These are phyloP conservation scores for Carex kokanica DNA, from an alignment of 176 grass and related monocot species.

Conservation along the genomic window DNA sequence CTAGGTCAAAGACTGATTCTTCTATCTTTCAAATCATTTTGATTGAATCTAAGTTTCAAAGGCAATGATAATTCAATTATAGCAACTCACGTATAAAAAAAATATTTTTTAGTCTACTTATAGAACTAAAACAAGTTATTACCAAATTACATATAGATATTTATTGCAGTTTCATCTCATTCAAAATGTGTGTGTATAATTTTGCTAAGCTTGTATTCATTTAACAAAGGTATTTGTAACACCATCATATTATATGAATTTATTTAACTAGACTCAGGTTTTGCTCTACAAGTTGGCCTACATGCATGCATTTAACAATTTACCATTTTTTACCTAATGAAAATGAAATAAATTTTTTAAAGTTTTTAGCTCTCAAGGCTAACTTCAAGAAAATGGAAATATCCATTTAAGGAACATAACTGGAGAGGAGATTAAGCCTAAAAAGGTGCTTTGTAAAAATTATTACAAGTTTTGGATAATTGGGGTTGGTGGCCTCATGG, in stretches of 20 bases:
- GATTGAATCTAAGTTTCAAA: too few relatives aligned
- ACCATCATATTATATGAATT: background rate
- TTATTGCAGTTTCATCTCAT: background rate
- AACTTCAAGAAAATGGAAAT: background rate
- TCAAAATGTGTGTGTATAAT: too few relatives aligned
- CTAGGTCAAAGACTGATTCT: too few relatives aligned
- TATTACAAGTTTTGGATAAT: background rate
- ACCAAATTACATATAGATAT: background rate
- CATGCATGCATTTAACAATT: background rate
- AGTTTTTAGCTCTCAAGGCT: background rate
- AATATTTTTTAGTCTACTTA: too few relatives aligned
- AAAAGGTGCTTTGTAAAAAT: background rate
- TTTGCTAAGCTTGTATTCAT: too few relatives aligned
- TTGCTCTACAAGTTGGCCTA: background rate
- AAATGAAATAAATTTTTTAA: too few relatives aligned
- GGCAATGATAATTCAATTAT: too few relatives aligned
- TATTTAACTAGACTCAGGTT: background rate
- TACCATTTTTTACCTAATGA: background rate
- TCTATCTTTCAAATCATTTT: too few relatives aligned
- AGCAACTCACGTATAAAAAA: too few relatives aligned
- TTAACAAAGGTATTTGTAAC: too few relatives aligned
- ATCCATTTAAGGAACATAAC: background rate
- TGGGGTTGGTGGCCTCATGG: background rate
- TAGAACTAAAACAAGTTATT: too few relatives aligned
- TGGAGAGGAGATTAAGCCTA: background rate